These are phyloP conservation scores for Chytridiales sp. DNA, from an alignment of 371 early-diverging fungal species.

Conservation along the genomic window DNA sequence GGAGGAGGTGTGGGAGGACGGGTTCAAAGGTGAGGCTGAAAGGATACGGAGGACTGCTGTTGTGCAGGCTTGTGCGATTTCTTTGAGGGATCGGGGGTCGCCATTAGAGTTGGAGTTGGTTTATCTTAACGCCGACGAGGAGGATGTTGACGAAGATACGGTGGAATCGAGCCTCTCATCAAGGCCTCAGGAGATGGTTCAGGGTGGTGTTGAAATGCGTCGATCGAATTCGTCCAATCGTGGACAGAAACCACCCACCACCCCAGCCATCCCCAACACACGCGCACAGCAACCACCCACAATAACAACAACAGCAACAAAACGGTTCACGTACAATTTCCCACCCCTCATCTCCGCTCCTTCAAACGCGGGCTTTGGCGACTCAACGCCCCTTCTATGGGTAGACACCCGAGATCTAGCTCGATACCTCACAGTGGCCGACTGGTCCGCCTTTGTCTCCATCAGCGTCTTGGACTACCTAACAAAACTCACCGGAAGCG, in stretches of 20 bases:
- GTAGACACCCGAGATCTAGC: constrained; percentile 47
- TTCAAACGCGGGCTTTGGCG: too few relatives aligned
- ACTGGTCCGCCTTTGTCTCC: constrained; percentile 43
- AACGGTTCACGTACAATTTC: neutral
- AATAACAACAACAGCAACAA: constrained; percentile 2
- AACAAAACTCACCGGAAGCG: constrained; percentile 37
- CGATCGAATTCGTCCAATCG: neutral
- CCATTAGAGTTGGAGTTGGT: neutral
- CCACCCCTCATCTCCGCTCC: constrained; percentile 27
- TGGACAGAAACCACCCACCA: neutral
- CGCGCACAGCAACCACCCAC: neutral
- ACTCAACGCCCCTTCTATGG: constrained; percentile 35
- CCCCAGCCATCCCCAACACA: neutral
- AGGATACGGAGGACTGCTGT: constrained; percentile 38
- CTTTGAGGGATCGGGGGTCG: neutral
- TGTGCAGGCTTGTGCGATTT: constrained; percentile 13
- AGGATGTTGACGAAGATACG: neutral
- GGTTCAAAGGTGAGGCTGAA: constrained; percentile 46
- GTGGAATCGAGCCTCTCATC: neutral
- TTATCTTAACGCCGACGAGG: constrained; percentile 1
- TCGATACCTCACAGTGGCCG: constrained; percentile 50
- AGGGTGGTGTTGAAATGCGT: neutral
- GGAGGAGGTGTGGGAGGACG: constrained; percentile 34
- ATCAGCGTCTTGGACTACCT: constrained; percentile 49
- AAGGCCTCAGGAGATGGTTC: neutral